phyloP scores from a whole-genome alignment of 2,329 filamentous ascomycete species.

The Penicillium sp. region DNA sequence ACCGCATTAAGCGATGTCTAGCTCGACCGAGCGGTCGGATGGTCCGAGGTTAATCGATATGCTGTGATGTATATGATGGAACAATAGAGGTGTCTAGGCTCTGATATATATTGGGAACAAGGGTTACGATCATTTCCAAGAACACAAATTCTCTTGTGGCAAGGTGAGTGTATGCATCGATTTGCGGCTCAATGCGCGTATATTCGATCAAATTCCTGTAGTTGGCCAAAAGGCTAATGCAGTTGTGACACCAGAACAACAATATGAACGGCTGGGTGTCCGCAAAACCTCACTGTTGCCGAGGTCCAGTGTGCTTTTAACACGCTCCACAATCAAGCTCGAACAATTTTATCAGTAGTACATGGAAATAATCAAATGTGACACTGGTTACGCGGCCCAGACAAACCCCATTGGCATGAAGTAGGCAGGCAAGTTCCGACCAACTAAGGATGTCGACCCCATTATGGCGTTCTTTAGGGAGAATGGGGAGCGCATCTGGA shows the following conservation, averaged over 20 bases:
- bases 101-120: background rate
- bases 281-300: too few relatives aligned
- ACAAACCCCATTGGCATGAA: too few relatives aligned
- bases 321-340: too few relatives aligned
- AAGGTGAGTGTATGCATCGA: background rate
- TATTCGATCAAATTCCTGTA: background rate
- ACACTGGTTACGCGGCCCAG: too few relatives aligned
- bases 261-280: slow-evolving; percentile 10
- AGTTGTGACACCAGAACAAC: slow-evolving; percentile 5
- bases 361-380: too few relatives aligned
- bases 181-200: background rate
- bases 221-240: background rate
- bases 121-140: background rate
- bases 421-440: too few relatives aligned
- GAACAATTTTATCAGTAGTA: too few relatives aligned
- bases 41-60: background rate
- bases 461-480: too few relatives aligned
- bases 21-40: background rate
- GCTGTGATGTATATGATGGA: background rate
- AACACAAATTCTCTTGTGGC: background rate
- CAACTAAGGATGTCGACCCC: too few relatives aligned
- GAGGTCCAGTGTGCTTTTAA: too few relatives aligned
- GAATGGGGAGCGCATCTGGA: too few relatives aligned
- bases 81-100: background rate
- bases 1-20: background rate